Base-by-base conservation (phyloP, 306 rosid species). In the Trichosanthes truncata region DNA sequence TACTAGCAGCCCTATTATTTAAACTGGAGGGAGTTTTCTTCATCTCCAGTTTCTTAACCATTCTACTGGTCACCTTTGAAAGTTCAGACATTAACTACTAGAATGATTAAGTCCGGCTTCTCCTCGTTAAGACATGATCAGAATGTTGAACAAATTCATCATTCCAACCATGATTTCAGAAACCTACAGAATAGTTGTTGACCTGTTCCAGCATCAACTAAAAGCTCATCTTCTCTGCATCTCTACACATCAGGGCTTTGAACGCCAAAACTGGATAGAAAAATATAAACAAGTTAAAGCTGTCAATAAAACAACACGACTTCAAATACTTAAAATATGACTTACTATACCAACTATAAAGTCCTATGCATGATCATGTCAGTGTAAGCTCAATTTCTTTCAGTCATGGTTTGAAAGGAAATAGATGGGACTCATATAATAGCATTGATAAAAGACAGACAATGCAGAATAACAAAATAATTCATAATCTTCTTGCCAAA, bases 211-310 rank as follows among this genome's bases (percentile, higher is more conserved):
- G 88, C 97, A 75, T 88, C 97, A 78, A 89, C 91, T 59, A 90
- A 87, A 78, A 89, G 89, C 72, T 83, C 93, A 85, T 91, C 82
- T 89, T 92, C 88, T 88, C 94, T 2, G 90, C 91, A 82, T 83
- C 97, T 90, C 83, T 91, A 93, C 74, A 83, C 96, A 57, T 92
- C 87, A 69, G 86, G 87, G 86, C 98, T 89, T 80, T 89, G 91
- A 84, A 86, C 82, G 56, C 95, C 91, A 67, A 88, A 87, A 87
- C 97, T 51, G 62, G 60, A 29, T 18, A 17, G 62, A 74, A 29
- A 17, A 74, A 51, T 18, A 74, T 18, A 74, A 29, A 74, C 78
- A 17, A 29, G 78, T 74, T 18, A 74, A 3, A 5, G 21, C n/a
- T 74, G 78, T 48, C 0, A 74, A 74, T 74, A 74, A 74, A 40